Base-by-base conservation (phyloP, 176 grass and related monocot genomes). In the Guadua angustifolia region DNA sequence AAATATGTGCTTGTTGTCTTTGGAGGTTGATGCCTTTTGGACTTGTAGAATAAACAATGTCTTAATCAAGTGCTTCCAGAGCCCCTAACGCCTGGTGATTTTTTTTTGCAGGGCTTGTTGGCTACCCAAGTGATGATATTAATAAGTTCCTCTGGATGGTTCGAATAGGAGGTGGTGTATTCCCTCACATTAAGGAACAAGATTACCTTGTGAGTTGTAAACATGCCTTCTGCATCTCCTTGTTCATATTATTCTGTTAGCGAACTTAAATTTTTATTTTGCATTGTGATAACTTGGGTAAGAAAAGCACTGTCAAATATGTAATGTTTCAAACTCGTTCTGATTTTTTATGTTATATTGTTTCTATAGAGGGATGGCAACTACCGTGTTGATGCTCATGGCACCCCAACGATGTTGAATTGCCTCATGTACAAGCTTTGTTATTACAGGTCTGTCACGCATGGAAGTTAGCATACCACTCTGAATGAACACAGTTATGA, bases 81-180 rank as follows among this genome's bases (percentile, higher is more conserved):
- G 14, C 16, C n/a, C 10, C 49, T 88, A 62, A 88, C 22, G 49
- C 35, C 44, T 12, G 44, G 24, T 52, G 64, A 60, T 66, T 77
- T 36, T 77, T 36, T 51, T 82, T 94, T 60, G 69, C 79, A 97
- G 94, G 94, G 50, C 90, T 97, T 87, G 90, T 94, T 82, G 94
- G 94, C 52, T 97, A 97, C 63, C 90, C 94, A 71, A 97, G 94
- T 87, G 94, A 97, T 89, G 94, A 97, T 79, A 97, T 97, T 69
- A 97, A 97, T 83, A 97, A 97, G 84, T 97, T 97, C 83, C 83
- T 97, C 51, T 94, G 94, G 94, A 97, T 94, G 94, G 94, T 97
- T 85, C 94, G 94, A 19, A 97, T 94, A 80, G 94, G 94, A 71
- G 92, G 94, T 77, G 94, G 94, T 77, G 94, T 94, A 52, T 94